phyloP scores from a whole-genome alignment of 495 filamentous ascomycete species.

The Hypoxylon cercidicola region DNA sequence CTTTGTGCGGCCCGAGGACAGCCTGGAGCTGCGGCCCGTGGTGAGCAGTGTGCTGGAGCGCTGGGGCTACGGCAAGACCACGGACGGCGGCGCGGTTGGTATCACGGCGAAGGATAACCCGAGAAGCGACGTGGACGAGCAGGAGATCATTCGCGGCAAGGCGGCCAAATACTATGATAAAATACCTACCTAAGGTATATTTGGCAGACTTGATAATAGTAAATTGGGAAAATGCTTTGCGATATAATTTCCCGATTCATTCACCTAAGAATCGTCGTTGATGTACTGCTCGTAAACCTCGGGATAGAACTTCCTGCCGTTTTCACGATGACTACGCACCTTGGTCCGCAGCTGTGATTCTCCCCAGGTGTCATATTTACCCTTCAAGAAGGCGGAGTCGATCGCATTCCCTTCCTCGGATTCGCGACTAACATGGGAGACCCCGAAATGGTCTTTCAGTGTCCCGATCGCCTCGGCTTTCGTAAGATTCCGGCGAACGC shows the following conservation, averaged over 20 bases:
- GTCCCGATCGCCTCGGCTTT: constrained; percentile 49
- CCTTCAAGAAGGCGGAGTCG: constrained; percentile 56
- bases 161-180: constrained; percentile 47
- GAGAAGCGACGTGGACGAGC: constrained; percentile 39
- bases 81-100: constrained; percentile 49
- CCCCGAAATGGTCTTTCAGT: constrained; percentile 46
- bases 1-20: constrained; percentile 53
- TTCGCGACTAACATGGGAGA: constrained; percentile 20
- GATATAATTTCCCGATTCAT: neutral
- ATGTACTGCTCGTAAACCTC: constrained; percentile 55
- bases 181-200: too few relatives aligned
- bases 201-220: neutral
- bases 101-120: constrained; percentile 48
- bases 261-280: constrained; percentile 43
- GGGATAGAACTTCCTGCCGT: constrained; percentile 53
- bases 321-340: constrained; percentile 55
- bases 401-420: constrained; percentile 44
- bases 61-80: constrained; percentile 47
- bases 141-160: constrained; percentile 44
- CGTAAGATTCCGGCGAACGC: constrained; percentile 53
- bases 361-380: constrained; percentile 59
- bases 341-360: constrained; percentile 60
- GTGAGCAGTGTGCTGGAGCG: constrained; percentile 44
- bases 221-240: constrained; percentile 1
- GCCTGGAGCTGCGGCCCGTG: constrained; percentile 46